A percentile compares a stretch with the other conserved stretches of the same genome.
These are phyloP conservation scores for Colletotrichum musae DNA, from an alignment of 2,329 filamentous ascomycete species.

Conservation along the genomic window DNA sequence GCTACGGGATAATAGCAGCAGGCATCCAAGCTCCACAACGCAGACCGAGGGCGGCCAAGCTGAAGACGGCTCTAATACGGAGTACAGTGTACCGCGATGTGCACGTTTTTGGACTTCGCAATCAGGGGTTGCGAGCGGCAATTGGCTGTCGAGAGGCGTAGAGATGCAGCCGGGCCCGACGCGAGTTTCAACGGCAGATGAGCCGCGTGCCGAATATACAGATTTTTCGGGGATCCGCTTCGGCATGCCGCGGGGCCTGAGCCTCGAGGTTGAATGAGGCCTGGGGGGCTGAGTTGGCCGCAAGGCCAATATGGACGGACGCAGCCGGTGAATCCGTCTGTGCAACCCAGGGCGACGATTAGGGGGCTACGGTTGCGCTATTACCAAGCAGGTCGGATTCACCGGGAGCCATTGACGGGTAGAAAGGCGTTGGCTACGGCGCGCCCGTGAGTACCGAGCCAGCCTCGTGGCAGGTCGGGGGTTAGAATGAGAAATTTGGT, in stretches of 20 bases:
- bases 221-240: conserved; percentile 25
- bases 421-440: neutral
- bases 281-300: conserved; percentile 1
- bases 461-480: conserved; percentile 20
- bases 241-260: neutral
- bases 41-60: neutral
- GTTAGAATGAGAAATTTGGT: neutral
- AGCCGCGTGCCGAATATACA: conserved; percentile 32
- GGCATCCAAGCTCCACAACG: conserved; percentile 1
- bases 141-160: neutral
- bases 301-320: conserved; percentile 11
- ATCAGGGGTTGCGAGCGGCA: neutral
- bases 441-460: conserved; percentile 17
- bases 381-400: conserved; percentile 14
- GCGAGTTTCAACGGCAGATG: conserved; percentile 34
- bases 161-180: neutral
- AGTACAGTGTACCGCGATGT: neutral
- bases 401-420: conserved; percentile 30
- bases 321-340: conserved; percentile 23
- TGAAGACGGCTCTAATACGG: neutral
- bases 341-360: conserved; percentile 13
- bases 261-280: too few relatives aligned
- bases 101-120: neutral
- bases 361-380: neutral
- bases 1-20: neutral